Evolutionary conservation across 2,329 filamentous ascomycete genomes (phyloP).

Genomic region (Neonectria sp.): DNA sequence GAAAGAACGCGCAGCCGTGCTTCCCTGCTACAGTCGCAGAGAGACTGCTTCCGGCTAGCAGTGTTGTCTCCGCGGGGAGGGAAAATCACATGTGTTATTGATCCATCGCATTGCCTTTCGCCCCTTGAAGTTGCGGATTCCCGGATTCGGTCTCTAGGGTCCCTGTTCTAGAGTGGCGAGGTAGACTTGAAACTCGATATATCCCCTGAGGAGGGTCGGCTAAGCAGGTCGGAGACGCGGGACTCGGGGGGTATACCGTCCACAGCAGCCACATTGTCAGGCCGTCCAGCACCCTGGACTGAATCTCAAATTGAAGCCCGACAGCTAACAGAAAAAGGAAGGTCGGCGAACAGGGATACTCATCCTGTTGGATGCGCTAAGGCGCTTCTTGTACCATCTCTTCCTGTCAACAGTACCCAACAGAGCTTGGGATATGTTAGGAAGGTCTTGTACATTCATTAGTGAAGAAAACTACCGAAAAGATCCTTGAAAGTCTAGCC

Average conservation of each 20-base stretch:
- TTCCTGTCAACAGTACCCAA: neutral
- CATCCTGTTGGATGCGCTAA: neutral
- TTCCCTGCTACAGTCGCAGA: neutral
- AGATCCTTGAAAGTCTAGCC: neutral
- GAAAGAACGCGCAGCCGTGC: neutral
- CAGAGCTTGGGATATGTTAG: neutral
- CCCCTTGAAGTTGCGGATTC: neutral
- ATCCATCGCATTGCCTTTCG: neutral
- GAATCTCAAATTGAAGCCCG: neutral
- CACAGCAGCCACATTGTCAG: neutral
- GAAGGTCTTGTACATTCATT: neutral
- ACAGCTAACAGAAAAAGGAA: neutral
- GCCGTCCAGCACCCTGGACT: neutral
- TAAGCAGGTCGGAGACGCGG: neutral
- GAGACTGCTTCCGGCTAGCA: neutral
- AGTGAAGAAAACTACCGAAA: neutral
- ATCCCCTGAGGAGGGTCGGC: slow-evolving; percentile 4
- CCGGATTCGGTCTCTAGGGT: neutral
- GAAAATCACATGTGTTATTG: neutral
- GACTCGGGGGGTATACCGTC: neutral
- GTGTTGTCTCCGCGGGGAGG: neutral
- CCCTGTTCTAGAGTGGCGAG: neutral
- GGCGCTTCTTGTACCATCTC: neutral
- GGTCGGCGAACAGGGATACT: neutral
- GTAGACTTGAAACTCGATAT: slow-evolving; percentile 1